Conservation (phyloP, 331 rosid species). For the Acacia pycnantha region DNA sequence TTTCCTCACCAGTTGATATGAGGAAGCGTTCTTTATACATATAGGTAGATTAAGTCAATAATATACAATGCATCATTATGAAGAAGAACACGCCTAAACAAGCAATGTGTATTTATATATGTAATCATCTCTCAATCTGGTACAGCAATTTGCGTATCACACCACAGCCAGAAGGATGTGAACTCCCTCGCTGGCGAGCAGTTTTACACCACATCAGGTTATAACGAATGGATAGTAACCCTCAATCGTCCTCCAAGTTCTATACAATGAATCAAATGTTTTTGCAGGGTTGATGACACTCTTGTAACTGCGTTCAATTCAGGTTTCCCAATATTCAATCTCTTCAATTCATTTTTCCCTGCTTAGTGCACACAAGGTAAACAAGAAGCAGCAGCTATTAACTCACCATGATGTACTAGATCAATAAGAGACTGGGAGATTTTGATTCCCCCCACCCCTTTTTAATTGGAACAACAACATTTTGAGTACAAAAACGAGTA, state of each 20-base stretch:
- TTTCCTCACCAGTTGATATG: not conserved
- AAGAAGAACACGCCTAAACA: constrained; percentile 17
- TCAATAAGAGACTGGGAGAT: not conserved
- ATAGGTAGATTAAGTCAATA: not conserved
- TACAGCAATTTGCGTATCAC: constrained; percentile 4
- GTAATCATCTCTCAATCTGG: constrained; percentile 4
- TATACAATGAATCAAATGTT: not conserved
- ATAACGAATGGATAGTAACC: constrained; percentile 9
- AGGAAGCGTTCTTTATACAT: not conserved
- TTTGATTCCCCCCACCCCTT: too few species aligned
- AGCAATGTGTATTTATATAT: not conserved
- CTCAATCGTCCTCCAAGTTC: constrained; percentile 23
- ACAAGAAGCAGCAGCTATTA: constrained; percentile 1
- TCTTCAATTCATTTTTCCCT: constrained; percentile 31
- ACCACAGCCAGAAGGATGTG: constrained; percentile 9
- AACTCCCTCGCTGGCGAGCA: constrained; percentile 8
- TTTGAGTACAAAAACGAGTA: not conserved
- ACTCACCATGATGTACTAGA: not conserved
- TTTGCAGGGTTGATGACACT: constrained; percentile 20
- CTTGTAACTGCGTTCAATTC: constrained; percentile 23
- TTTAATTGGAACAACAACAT: not conserved
- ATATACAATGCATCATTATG: not conserved
- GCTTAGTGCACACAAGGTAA: constrained; percentile 10
- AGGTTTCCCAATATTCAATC: not conserved
- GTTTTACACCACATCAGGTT: constrained; percentile 3